Evolutionary conservation across 2,329 filamentous ascomycete genomes (phyloP).

Genomic region (Monosporascus cannonballus): DNA sequence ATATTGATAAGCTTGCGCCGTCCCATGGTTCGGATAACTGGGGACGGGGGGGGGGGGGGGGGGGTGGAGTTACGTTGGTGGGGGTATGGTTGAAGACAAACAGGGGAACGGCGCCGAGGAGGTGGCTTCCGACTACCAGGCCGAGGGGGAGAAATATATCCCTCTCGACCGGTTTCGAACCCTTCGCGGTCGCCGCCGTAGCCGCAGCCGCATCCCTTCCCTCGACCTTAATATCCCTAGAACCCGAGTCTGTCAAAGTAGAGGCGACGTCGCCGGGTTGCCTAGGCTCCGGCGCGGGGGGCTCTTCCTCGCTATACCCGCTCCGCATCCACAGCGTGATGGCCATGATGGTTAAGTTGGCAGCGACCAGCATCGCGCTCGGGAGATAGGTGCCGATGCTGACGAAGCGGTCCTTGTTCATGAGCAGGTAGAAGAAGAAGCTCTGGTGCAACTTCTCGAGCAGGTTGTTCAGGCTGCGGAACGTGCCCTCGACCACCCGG

Average conservation of each 20-base stretch:
- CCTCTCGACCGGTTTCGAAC: conserved; percentile 41
- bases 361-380: conserved; percentile 93
- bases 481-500: conserved; percentile 80
- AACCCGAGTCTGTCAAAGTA: conserved; percentile 3
- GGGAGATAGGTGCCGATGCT: conserved; percentile 97
- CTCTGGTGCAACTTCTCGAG: conserved; percentile 96
- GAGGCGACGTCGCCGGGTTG: conserved; percentile 8
- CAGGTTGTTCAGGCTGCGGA: conserved; percentile 91
- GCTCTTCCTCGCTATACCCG: conserved; percentile 44
- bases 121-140: conserved; percentile 67
- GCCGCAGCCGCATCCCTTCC: conserved; percentile 16
- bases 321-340: conserved; percentile 92
- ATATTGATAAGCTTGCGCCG: too few relatives aligned
- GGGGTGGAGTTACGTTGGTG: conserved; percentile 47
- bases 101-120: conserved; percentile 72
- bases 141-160: conserved; percentile 67
- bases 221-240: conserved; percentile 13
- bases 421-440: conserved; percentile 97
- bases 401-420: conserved; percentile 88
- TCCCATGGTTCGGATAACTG: too few relatives aligned
- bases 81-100: conserved; percentile 78
- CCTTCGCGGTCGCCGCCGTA: conserved; percentile 12
- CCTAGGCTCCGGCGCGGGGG: conserved; percentile 26
- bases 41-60: too few relatives aligned
- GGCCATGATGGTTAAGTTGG: conserved; percentile 92